Percentiles rank a stretch among this genome's conserved stretches.
These are phyloP conservation scores for Populus alba DNA, from an alignment of 345 rosid species.

Conservation along the genomic window DNA sequence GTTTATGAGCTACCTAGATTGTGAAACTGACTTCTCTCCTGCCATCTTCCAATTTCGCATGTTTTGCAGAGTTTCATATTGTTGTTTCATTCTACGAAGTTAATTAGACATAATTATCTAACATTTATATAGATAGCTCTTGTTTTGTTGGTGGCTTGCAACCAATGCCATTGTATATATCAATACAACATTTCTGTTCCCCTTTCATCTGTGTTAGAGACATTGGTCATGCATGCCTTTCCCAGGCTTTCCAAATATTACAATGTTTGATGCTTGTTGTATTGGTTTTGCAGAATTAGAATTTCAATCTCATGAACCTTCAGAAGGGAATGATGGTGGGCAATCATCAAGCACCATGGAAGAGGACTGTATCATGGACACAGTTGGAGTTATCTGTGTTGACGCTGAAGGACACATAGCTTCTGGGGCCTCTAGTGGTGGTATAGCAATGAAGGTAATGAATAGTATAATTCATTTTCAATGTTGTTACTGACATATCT, in stretches of 20 bases:
- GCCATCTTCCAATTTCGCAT: background rate
- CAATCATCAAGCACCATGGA: conserved; percentile 28
- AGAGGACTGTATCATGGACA: conserved; percentile 70
- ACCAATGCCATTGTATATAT: background rate
- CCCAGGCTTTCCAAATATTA: background rate
- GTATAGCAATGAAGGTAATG: conserved; percentile 84
- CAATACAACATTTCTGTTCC: conserved; percentile 2
- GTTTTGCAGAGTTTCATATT: background rate
- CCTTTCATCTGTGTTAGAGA: background rate
- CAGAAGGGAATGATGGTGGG: conserved; percentile 3
- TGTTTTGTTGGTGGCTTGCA: background rate
- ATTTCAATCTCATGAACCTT: conserved; percentile 19
- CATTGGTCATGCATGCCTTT: background rate
- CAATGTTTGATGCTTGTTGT: background rate
- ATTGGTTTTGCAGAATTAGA: conserved; percentile 22
- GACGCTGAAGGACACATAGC: conserved; percentile 79
- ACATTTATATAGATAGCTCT: no score
- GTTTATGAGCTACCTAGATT: background rate
- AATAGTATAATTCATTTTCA: conserved; percentile 2
- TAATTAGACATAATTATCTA: no score
- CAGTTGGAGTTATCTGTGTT: conserved; percentile 91
- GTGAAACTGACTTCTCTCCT: background rate
- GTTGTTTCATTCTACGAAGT: background rate
- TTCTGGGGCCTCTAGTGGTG: conserved; percentile 92
- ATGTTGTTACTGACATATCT: background rate